Conservation (phyloP, 139 green algal species). For the Zygnema circumcarinatum region DNA sequence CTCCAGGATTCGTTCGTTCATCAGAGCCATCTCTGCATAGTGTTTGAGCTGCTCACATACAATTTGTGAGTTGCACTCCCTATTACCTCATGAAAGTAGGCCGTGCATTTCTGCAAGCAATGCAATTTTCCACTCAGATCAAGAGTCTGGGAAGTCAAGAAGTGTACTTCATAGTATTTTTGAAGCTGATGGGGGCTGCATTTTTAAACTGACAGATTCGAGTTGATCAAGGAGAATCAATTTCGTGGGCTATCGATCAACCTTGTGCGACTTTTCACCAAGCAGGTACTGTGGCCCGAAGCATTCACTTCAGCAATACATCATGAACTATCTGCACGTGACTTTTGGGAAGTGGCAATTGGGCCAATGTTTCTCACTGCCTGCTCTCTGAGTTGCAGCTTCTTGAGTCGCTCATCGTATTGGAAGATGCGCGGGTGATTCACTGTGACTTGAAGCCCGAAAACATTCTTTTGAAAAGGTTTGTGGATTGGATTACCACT, state of each 20-base stretch:
- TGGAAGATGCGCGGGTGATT: conserved; percentile 87
- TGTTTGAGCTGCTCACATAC: conserved; percentile 94
- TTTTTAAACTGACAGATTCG: conserved; percentile 71
- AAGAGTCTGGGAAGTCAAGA: not conserved
- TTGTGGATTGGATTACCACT: not conserved
- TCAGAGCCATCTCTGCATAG: conserved; percentile 92
- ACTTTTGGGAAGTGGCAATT: not conserved
- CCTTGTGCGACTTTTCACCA: conserved; percentile 85
- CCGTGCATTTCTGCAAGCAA: not conserved
- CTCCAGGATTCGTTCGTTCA: conserved; percentile 92
- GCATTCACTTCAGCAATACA: conserved; percentile 11
- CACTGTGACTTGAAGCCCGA: conserved; percentile 99
- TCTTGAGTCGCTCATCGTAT: conserved; percentile 81
- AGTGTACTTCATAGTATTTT: not conserved
- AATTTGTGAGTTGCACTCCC: conserved; percentile 76
- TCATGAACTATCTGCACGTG: not conserved
- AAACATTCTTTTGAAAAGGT: conserved; percentile 90
- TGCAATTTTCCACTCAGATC: not conserved
- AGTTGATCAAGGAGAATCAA: conserved; percentile 94
- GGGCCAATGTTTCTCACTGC: not conserved
- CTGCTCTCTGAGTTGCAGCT: conserved; percentile 73
- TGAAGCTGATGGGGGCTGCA: not conserved
- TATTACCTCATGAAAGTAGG: conserved; percentile 30
- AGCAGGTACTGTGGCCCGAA: conserved; percentile 51
- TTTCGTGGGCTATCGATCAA: conserved; percentile 88